phyloP scores from a whole-genome alignment of 2,329 filamentous ascomycete genomes.

The Colletotrichum chlorophyti region DNA sequence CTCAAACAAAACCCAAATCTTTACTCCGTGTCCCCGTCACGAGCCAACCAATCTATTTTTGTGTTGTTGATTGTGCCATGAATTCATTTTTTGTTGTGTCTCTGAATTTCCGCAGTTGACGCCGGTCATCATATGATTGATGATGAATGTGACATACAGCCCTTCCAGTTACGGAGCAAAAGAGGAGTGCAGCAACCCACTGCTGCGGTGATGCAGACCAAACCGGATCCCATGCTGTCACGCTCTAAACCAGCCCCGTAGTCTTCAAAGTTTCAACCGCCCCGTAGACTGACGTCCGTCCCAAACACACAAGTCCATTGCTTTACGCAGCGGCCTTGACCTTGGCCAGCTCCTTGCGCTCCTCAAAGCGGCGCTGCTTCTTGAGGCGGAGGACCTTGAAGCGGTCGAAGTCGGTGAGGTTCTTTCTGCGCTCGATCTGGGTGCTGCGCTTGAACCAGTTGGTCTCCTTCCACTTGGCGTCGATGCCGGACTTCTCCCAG shows the following conservation, averaged over 20 bases:
- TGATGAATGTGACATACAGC: conserved; percentile 70
- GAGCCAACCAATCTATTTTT: conserved; percentile 30
- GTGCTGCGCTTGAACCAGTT: conserved; percentile 94
- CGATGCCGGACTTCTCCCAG: conserved; percentile 92
- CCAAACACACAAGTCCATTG: conserved; percentile 39
- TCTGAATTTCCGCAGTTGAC: conserved; percentile 70
- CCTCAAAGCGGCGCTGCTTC: conserved; percentile 99
- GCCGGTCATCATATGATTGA: conserved; percentile 62
- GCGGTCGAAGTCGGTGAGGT: conserved; percentile 97
- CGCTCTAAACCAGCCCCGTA: conserved; percentile 30
- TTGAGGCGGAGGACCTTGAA: conserved; percentile 99
- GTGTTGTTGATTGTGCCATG: conserved; percentile 33
- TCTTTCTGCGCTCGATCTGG: conserved; percentile 84
- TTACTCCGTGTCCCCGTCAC: conserved; percentile 29
- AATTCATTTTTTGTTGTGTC: conserved; percentile 49
- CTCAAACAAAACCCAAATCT: conserved; percentile 20
- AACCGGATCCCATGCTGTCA: conserved; percentile 42
- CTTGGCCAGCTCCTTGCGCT: conserved; percentile 95
- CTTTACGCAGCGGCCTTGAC: conserved; percentile 84
- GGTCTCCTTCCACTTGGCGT: conserved; percentile 90
- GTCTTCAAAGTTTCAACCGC: conserved; percentile 29
- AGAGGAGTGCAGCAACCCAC: conserved; percentile 66
- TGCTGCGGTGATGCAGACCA: conserved; percentile 55
- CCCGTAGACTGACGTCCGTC: conserved; percentile 21
- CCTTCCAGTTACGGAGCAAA: conserved; percentile 62